Percentiles rank a stretch among this genome's conserved stretches.
Evolutionary conservation across 176 grass and related monocot species (phyloP).

Genomic region (Guadua angustifolia): DNA sequence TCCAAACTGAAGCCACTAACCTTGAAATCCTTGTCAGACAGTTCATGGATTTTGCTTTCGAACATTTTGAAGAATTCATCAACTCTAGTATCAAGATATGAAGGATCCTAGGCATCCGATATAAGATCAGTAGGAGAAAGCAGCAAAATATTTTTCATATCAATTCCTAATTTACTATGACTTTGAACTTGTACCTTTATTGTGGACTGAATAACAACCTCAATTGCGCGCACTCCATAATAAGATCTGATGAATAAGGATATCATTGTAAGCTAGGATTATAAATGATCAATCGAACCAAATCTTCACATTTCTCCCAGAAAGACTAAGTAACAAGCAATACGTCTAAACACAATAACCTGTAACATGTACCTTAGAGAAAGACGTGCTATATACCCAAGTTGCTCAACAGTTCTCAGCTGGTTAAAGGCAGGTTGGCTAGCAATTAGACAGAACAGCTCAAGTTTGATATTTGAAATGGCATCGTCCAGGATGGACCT

Average conservation of each 20-base stretch:
- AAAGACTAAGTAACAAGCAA: conserved; percentile 27
- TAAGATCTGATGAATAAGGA: conserved; percentile 53
- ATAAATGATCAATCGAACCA: conserved; percentile 23
- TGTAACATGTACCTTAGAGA: conserved; percentile 61
- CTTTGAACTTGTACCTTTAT: conserved; percentile 61
- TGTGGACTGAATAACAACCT: conserved; percentile 84
- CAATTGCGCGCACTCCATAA: conserved; percentile 66
- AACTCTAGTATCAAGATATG: conserved; percentile 74
- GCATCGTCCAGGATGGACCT: conserved; percentile 89
- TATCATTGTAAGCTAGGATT: conserved; percentile 27
- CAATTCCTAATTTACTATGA: neutral
- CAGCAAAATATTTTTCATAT: neutral
- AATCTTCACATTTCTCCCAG: conserved; percentile 13
- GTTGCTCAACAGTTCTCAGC: conserved; percentile 89
- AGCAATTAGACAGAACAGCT: conserved; percentile 75
- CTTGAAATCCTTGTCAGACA: conserved; percentile 84
- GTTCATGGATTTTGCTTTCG: conserved; percentile 75
- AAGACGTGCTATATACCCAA: conserved; percentile 81
- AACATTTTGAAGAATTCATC: conserved; percentile 84
- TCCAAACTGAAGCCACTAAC: conserved; percentile 47
- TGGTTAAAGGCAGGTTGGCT: conserved; percentile 88
- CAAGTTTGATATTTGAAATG: conserved; percentile 70
- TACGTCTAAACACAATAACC: neutral
- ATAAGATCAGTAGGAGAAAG: conserved; percentile 43
- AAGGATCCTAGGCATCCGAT: conserved; percentile 61